These are phyloP conservation scores for Nepenthes gracilis DNA, from an alignment of 148 eudicot genomes.

Conservation along the genomic window DNA sequence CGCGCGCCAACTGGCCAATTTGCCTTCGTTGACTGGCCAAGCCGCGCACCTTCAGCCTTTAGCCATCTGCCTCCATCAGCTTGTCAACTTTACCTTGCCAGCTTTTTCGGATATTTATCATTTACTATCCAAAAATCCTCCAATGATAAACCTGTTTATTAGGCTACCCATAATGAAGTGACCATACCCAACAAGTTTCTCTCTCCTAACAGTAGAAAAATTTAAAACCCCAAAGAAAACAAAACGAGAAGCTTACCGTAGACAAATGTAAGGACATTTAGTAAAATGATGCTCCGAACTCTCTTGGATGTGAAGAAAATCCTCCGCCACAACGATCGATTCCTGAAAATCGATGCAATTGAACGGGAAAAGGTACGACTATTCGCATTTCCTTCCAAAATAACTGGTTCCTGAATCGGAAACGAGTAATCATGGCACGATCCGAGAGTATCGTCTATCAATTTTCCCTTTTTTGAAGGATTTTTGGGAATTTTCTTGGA, in stretches of 20 bases:
- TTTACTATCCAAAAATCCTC: too few relatives aligned
- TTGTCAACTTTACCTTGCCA: too few relatives aligned
- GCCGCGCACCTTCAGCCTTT: too few relatives aligned
- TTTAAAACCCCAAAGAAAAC: background rate
- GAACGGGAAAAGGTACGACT: background rate
- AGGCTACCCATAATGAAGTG: too few relatives aligned
- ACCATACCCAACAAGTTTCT: background rate
- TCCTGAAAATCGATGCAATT: constrained; percentile 21
- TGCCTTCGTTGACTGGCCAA: too few relatives aligned
- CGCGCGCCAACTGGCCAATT: too few relatives aligned
- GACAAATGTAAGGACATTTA: constrained; percentile 44
- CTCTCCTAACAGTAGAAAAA: background rate
- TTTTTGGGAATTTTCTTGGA: background rate
- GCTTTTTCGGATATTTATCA: too few relatives aligned
- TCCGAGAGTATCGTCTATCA: background rate
- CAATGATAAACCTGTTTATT: too few relatives aligned
- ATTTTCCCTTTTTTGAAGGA: background rate
- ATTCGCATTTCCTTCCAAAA: background rate
- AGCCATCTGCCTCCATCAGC: too few relatives aligned
- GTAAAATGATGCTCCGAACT: constrained; percentile 54
- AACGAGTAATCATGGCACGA: background rate
- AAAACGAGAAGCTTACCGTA: constrained; percentile 24
- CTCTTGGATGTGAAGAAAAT: constrained; percentile 39
- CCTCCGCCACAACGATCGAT: constrained; percentile 37
- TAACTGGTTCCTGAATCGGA: background rate